Percentiles rank a stretch among this genome's conserved stretches.
Evolutionary conservation across 257 asterid genomes (phyloP).

Genomic region (Marsdenia floribunda): DNA sequence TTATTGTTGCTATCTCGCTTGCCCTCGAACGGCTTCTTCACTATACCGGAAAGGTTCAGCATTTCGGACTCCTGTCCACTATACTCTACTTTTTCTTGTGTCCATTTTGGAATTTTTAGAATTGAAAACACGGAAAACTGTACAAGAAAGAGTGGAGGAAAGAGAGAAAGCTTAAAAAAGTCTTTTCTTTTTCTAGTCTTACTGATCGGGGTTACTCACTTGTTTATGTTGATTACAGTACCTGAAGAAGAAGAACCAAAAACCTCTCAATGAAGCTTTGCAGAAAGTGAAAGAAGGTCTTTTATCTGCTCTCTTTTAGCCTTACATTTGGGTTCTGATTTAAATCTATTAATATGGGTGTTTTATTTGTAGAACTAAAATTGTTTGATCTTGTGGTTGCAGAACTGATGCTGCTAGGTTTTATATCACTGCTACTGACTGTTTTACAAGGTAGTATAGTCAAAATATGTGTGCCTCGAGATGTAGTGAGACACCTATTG

Average conservation of each 20-base stretch:
- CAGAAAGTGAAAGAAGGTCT: conserved; percentile 47
- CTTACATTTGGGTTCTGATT: neutral
- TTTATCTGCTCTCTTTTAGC: neutral
- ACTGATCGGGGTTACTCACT: neutral
- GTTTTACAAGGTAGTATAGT: conserved; percentile 31
- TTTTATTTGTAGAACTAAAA: conserved; percentile 10
- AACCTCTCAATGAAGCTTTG: conserved; percentile 40
- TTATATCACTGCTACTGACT: conserved; percentile 40
- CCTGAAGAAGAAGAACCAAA: conserved; percentile 38
- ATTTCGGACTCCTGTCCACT: neutral
- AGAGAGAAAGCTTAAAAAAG: neutral
- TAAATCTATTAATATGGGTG: neutral
- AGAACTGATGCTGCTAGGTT: conserved; percentile 56
- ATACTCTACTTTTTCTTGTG: neutral
- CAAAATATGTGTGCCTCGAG: conserved; percentile 29
- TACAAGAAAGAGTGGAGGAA: too few relatives aligned
- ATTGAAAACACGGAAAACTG: neutral
- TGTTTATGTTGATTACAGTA: conserved; percentile 24
- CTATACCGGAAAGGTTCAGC: conserved; percentile 55
- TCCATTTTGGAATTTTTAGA: neutral
- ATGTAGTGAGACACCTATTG: conserved; percentile 27
- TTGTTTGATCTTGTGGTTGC: conserved; percentile 16
- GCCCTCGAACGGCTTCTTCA: conserved; percentile 63
- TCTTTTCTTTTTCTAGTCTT: neutral
- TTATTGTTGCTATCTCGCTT: conserved; percentile 71